Conservation (phyloP, 2,329 filamentous ascomycete species). For the Phialophora expanda region DNA sequence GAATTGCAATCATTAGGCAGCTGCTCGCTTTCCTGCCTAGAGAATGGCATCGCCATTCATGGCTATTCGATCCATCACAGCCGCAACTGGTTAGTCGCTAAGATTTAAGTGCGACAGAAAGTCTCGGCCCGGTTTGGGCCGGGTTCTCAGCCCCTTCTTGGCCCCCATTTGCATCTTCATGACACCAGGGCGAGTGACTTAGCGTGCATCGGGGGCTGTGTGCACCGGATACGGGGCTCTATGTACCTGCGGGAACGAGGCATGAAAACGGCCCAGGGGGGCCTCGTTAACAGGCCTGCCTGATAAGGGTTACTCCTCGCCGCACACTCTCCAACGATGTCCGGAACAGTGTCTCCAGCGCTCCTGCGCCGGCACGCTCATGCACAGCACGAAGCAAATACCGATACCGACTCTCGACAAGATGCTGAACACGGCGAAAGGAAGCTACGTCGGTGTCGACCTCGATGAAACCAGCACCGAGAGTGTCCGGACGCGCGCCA, state of each 20-base stretch:
- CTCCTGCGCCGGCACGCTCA: background rate
- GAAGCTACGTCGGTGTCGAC: slow-evolving; percentile 15
- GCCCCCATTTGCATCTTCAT: background rate
- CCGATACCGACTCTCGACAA: background rate
- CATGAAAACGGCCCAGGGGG: background rate
- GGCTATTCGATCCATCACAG: no score
- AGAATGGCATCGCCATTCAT: background rate
- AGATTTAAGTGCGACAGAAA: background rate
- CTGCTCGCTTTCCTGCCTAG: background rate
- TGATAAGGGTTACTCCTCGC: background rate
- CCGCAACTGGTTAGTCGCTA: background rate
- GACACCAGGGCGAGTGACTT: background rate
- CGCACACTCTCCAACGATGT: background rate
- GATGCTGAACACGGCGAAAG: slow-evolving; percentile 1
- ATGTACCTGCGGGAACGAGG: background rate
- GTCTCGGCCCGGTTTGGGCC: background rate
- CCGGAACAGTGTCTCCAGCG: background rate
- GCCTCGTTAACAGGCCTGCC: background rate
- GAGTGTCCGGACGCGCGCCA: slow-evolving; percentile 1
- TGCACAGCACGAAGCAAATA: background rate
- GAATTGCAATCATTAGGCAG: background rate
- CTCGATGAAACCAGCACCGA: slow-evolving; percentile 11
- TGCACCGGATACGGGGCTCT: background rate
- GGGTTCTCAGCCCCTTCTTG: background rate
- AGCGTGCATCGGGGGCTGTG: background rate